Evolutionary conservation across 345 rosid genomes (phyloP).

Genomic region (Aurinia saxatilis): DNA sequence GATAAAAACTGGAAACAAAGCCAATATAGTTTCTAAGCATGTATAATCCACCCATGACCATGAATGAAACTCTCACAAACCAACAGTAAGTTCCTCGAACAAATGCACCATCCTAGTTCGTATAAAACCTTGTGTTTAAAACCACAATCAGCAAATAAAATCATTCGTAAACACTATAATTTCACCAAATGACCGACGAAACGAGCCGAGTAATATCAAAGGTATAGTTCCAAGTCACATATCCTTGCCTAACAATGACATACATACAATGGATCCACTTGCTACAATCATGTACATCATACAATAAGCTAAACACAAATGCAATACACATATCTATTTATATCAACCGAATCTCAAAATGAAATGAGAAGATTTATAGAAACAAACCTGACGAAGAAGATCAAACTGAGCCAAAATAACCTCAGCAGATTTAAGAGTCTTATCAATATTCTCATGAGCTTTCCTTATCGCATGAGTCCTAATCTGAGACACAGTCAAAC

Average conservation of each 20-base stretch:
- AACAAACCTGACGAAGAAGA: conserved; percentile 72
- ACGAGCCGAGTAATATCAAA: neutral
- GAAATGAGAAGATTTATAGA: neutral
- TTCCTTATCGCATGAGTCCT: conserved; percentile 91
- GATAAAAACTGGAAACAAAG: neutral
- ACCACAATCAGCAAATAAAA: too few relatives aligned
- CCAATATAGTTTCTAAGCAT: neutral
- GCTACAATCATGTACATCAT: too few relatives aligned
- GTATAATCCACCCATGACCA: neutral
- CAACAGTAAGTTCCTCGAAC: neutral
- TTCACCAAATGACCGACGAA: too few relatives aligned
- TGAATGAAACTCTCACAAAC: neutral
- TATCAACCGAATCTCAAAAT: neutral
- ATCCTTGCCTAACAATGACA: neutral
- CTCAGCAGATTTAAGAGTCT: conserved; percentile 85
- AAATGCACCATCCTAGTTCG: neutral
- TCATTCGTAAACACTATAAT: too few relatives aligned
- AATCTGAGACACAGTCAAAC: conserved; percentile 44
- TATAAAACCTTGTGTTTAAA: too few relatives aligned
- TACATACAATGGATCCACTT: neutral
- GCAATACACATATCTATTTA: neutral
- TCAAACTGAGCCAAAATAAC: conserved; percentile 74
- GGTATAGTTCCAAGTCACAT: neutral
- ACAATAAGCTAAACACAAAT: neutral
- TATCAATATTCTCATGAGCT: conserved; percentile 97